Conservation (phyloP, 108 stramenopile species). For the Ochromonas danica region DNA sequence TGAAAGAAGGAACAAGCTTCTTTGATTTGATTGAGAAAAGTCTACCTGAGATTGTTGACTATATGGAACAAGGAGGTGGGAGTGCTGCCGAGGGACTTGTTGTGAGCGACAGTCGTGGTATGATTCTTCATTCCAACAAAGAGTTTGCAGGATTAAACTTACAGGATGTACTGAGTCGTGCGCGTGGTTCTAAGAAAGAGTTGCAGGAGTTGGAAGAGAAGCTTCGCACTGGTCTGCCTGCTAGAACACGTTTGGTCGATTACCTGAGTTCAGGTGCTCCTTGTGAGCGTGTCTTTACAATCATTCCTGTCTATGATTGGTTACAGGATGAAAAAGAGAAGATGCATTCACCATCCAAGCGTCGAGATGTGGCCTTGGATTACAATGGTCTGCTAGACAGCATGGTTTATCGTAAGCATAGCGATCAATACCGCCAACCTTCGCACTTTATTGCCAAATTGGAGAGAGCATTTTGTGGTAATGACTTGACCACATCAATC, state of each 20-base stretch:
- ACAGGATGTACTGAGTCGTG: neutral
- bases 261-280: neutral
- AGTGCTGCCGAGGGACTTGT: neutral
- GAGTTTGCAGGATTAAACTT: neutral
- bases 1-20: neutral
- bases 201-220: neutral
- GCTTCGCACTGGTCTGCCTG: neutral
- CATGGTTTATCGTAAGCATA: neutral
- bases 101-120: neutral
- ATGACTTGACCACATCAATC: too few species aligned
- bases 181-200: neutral
- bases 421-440: neutral
- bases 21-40: neutral
- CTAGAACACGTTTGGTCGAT: neutral
- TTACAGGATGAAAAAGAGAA: neutral
- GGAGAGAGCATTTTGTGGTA: too few species aligned
- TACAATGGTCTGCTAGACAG: neutral
- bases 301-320: constrained; percentile 5
- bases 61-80: neutral
- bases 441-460: neutral
- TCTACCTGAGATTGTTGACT: neutral
- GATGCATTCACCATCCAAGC: neutral
- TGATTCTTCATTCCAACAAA: neutral
- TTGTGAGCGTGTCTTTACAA: neutral
- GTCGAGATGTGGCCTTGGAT: neutral